Evolutionary conservation across 306 rosid genomes (phyloP).

Genomic region (Glycine tomentella): DNA sequence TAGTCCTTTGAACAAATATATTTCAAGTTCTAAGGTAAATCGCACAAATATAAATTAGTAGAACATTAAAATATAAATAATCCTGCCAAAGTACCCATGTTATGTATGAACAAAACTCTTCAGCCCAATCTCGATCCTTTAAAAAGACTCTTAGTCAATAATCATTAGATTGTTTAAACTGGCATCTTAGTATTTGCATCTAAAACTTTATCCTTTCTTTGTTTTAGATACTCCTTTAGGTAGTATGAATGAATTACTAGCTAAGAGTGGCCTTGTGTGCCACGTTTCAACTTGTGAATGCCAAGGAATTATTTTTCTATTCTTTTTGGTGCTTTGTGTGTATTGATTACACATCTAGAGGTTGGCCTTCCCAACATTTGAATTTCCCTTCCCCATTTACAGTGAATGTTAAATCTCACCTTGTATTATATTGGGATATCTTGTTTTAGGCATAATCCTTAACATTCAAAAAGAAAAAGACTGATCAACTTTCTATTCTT

Average conservation of each 20-base stretch:
- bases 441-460: slow-evolving; percentile 33
- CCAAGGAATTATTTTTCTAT: slow-evolving; percentile 15
- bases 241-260: slow-evolving; percentile 8
- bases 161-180: neutral
- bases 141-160: neutral
- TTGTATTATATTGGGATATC: slow-evolving; percentile 15
- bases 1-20: slow-evolving; percentile 28
- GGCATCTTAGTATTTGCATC: slow-evolving; percentile 23
- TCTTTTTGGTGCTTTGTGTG: slow-evolving; percentile 34
- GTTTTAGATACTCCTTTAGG: slow-evolving; percentile 24
- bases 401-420: slow-evolving; percentile 10
- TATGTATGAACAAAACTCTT: neutral
- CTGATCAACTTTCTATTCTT: slow-evolving; percentile 21
- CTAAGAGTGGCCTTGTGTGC: slow-evolving; percentile 34
- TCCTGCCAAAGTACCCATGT: slow-evolving; percentile 7
- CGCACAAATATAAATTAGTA: neutral
- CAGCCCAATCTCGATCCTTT: slow-evolving; percentile 9
- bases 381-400: slow-evolving; percentile 18
- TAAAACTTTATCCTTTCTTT: slow-evolving; percentile 14
- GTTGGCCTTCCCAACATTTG: slow-evolving; percentile 32
- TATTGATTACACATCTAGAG: slow-evolving; percentile 22
- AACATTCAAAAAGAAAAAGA: slow-evolving; percentile 7
- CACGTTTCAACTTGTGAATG: slow-evolving; percentile 17
- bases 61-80: neutral
- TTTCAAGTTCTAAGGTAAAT: slow-evolving; percentile 16